These are phyloP conservation scores for Talaromyces wortmannii DNA, from an alignment of 495 filamentous ascomycete genomes.

Conservation along the genomic window DNA sequence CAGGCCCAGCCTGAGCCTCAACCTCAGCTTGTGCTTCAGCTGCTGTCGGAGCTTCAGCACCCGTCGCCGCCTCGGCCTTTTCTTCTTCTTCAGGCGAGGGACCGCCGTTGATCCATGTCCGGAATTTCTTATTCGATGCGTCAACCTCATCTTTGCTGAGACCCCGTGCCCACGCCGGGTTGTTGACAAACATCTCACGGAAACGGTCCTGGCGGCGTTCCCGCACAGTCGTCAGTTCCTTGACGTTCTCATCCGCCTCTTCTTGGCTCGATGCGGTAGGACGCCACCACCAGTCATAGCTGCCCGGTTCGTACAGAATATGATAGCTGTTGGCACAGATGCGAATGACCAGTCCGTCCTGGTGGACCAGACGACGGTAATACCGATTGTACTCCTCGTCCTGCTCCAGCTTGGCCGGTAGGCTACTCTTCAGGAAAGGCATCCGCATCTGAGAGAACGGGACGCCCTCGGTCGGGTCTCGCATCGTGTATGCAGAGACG, in stretches of 20 bases:
- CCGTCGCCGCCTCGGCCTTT: conserved; percentile 4
- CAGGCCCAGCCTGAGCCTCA: conserved; percentile 1
- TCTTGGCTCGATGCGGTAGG: conserved; percentile 18
- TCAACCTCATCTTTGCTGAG: conserved; percentile 66
- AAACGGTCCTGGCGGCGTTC: conserved; percentile 56
- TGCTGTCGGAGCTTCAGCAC: conserved; percentile 8
- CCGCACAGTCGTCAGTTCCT: conserved; percentile 37
- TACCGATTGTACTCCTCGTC: conserved; percentile 41
- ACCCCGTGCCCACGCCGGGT: conserved; percentile 69
- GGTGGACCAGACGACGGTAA: conserved; percentile 49
- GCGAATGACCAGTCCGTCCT: conserved; percentile 70
- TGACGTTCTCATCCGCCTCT: conserved; percentile 38
- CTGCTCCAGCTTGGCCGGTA: conserved; percentile 48
- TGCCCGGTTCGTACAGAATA: conserved; percentile 67
- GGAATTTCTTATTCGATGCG: conserved; percentile 56
- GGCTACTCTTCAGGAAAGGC: conserved; percentile 68
- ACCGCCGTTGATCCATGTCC: conserved; percentile 30
- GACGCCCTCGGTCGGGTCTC: conserved; percentile 86
- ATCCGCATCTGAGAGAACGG: conserved; percentile 54
- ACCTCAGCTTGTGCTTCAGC: conserved; percentile 8
- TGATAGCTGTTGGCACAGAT: conserved; percentile 80
- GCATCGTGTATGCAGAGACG: conserved; percentile 78
- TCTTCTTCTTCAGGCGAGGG: background rate
- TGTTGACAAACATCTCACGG: conserved; percentile 66
- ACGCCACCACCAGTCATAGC: conserved; percentile 53